Base-by-base conservation (phyloP, 257 asterid species). In the Primulina eburnea region DNA sequence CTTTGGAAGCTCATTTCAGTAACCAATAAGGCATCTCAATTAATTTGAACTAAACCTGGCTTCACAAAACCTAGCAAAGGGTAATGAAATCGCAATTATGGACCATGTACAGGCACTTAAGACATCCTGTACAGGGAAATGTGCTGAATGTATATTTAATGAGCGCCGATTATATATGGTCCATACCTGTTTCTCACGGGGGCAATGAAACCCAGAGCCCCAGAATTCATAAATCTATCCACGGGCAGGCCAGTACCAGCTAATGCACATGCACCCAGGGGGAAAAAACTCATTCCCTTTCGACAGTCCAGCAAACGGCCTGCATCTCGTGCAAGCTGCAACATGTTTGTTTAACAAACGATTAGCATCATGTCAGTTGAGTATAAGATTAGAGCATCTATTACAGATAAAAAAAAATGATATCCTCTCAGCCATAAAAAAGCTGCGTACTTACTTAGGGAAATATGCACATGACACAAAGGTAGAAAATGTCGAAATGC, bases 161-260 rank as follows among this genome's bases (percentile, higher is more conserved):
- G 2, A 12, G 12, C 17, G 2, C 18, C 18, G 7, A 47, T 4
- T 6, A 52, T 60, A 68, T 70, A 56, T 55, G 40, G 65, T n/a
- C 38, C 60, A 40, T 76, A 89, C 99, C 97, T 94, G 88, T 91
- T 94, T 80, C 98, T 88, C 92, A 94, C 76, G 50, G 99, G 98
- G 60, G 96, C 96, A 69, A 85, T 82, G 82, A 94, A 94, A 38
- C 98, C 97, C 75, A 91, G 85, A 65, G 92, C 94, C 70, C 81
- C 82, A n/a, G 99, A 85, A 35, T 97, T 94, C 97, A 89, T 91
- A 76, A 94, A 94, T 73, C 98, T 84, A 74, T 94, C 98, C 78
- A 94, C 89, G 73, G 99, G 97, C 75, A 94, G 87, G 68, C 99
- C 98, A 65, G 99, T 91, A 33, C 98, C 99, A 78, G 99, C 99